phyloP scores from a whole-genome alignment of 2,329 filamentous ascomycete species.

The Pseudophaeomoniella oleicola region DNA sequence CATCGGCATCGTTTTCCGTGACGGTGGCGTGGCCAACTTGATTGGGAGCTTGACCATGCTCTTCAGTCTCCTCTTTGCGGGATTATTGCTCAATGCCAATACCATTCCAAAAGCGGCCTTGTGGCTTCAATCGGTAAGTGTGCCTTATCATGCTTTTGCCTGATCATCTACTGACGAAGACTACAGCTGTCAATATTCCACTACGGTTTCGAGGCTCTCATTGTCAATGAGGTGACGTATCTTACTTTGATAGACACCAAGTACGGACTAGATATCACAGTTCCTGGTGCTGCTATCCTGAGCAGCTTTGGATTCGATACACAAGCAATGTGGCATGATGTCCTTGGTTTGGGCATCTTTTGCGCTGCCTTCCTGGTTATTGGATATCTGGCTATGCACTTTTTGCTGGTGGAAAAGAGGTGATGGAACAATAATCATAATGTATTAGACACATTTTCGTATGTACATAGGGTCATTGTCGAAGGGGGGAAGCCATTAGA shows the following conservation, averaged over 20 bases:
- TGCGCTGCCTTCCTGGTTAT: constrained; percentile 70
- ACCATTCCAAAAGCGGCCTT: constrained; percentile 72
- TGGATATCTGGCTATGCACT: constrained; percentile 84
- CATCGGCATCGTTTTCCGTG: constrained; percentile 89
- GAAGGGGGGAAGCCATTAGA: too few relatives aligned
- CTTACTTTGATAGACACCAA: constrained; percentile 85
- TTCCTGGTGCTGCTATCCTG: constrained; percentile 84
- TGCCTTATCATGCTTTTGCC: neutral
- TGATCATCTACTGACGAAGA: constrained; percentile 14
- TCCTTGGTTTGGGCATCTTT: constrained; percentile 68
- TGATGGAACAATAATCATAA: constrained; percentile 22
- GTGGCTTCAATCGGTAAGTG: constrained; percentile 70
- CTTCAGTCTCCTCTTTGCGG: constrained; percentile 88
- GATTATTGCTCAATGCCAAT: constrained; percentile 74
- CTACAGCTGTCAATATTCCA: constrained; percentile 81
- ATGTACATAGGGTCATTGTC: too few relatives aligned
- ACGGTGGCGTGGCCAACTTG: constrained; percentile 79
- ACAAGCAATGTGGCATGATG: constrained; percentile 69
- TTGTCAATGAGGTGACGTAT: constrained; percentile 91
- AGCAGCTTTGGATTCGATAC: constrained; percentile 93
- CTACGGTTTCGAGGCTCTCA: constrained; percentile 88
- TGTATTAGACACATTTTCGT: neutral
- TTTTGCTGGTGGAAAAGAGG: constrained; percentile 79
- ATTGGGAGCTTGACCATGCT: constrained; percentile 94
- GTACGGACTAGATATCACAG: constrained; percentile 90